A percentile compares a stretch with the other conserved stretches of the same genome.
Conservation (phyloP, 768 basidiomycete genomes). For the Russula brevipes region DNA sequence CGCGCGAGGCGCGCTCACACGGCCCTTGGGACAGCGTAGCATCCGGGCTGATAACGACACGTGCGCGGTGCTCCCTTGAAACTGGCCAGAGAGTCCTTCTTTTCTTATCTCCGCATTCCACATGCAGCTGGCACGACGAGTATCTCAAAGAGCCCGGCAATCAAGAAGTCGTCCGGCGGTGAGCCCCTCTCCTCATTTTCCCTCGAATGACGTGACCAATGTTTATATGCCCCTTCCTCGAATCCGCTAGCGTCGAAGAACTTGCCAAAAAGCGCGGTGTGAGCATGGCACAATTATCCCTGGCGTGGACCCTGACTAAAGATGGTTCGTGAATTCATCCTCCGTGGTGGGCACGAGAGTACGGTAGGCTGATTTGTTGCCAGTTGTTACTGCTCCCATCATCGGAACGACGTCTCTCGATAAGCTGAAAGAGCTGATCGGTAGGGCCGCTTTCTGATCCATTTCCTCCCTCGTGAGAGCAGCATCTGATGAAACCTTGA, state of each 20-base stretch:
- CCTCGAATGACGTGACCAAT: background rate
- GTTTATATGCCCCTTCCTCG: background rate
- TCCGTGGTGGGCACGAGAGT: background rate
- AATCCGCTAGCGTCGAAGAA: constrained; percentile 29
- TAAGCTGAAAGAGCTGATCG: constrained; percentile 33
- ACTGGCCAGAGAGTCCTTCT: background rate
- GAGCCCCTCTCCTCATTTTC: background rate
- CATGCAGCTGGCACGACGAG: constrained; percentile 3
- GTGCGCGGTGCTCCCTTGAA: constrained; percentile 23
- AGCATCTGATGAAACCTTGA: background rate
- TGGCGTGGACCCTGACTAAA: constrained; percentile 34
- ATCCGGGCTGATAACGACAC: constrained; percentile 26
- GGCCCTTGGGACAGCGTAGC: constrained; percentile 27
- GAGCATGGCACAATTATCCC: constrained; percentile 38
- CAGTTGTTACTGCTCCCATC: constrained; percentile 34
- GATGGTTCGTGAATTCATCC: constrained; percentile 26
- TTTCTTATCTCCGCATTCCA: background rate
- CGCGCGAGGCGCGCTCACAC: constrained; percentile 29
- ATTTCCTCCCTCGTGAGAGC: too few relatives aligned
- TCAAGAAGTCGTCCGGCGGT: constrained; percentile 18
- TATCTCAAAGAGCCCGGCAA: constrained; percentile 18
- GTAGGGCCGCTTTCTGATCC: constrained; percentile 11
- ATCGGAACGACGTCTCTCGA: constrained; percentile 35
- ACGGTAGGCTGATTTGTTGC: background rate
- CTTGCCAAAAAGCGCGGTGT: constrained; percentile 35